phyloP scores from a whole-genome alignment of 2,329 filamentous ascomycete species.

The Talaromyces rugulosus region DNA sequence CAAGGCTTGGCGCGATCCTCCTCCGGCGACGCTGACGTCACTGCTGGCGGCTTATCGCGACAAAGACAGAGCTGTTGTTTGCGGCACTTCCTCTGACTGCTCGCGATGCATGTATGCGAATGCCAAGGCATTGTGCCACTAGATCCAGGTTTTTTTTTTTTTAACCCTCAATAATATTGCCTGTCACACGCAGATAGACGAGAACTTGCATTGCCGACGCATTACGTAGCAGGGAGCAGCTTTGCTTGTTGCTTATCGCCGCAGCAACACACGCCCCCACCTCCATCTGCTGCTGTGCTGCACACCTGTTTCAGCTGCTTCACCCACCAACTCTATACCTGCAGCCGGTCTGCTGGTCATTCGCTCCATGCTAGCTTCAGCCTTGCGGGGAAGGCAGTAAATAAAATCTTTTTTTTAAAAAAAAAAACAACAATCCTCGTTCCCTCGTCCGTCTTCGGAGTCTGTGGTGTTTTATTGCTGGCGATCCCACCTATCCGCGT shows the following conservation, averaged over 20 bases:
- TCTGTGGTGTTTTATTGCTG: neutral
- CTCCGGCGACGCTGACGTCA: neutral
- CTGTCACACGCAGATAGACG: neutral
- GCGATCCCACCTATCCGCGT: neutral
- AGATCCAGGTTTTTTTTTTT: too few species aligned
- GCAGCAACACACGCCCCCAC: conserved; percentile 1
- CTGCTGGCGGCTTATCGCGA: too few species aligned
- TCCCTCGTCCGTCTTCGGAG: neutral
- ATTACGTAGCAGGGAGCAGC: neutral
- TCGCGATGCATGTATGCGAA: neutral
- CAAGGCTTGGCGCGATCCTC: neutral
- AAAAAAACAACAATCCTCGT: neutral
- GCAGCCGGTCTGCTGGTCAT: neutral
- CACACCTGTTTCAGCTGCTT: neutral
- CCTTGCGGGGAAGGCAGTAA: neutral
- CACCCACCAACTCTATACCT: neutral
- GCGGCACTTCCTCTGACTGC: neutral
- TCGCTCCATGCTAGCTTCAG: neutral
- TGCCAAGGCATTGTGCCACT: too few species aligned
- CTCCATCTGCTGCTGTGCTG: neutral
- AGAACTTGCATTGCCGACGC: neutral
- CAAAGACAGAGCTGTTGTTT: neutral
- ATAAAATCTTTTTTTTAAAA: neutral
- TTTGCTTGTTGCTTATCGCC: neutral
- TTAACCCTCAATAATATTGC: neutral